Evolutionary conservation across 768 basidiomycete genomes (phyloP).

Genomic region (Xerocomellus chrysenteron): DNA sequence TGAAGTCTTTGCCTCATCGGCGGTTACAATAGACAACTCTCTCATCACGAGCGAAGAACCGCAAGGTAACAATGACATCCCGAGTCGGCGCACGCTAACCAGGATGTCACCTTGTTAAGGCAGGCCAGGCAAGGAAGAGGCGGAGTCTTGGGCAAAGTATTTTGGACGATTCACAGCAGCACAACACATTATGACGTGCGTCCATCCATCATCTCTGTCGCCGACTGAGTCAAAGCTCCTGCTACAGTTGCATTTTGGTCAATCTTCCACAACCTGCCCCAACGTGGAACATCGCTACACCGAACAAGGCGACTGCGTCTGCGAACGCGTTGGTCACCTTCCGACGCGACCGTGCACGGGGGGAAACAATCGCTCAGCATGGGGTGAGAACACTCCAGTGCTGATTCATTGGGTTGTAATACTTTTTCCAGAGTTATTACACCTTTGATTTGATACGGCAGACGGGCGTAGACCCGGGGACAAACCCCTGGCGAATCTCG

Average conservation of each 20-base stretch:
- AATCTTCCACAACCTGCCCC: slow-evolving; percentile 27
- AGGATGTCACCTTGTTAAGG: slow-evolving; percentile 12
- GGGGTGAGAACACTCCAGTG: slow-evolving; percentile 16
- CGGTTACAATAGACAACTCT: slow-evolving; percentile 22
- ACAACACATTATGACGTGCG: slow-evolving; percentile 27
- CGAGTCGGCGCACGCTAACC: neutral
- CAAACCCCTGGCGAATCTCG: slow-evolving; percentile 27
- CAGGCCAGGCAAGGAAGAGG: slow-evolving; percentile 16
- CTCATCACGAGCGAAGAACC: slow-evolving; percentile 23
- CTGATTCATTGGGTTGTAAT: neutral
- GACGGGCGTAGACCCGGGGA: slow-evolving; percentile 5
- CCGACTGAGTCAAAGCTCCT: neutral
- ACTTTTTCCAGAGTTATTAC: slow-evolving; percentile 19
- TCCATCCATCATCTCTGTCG: neutral
- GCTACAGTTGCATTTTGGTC: slow-evolving; percentile 21
- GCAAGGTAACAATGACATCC: slow-evolving; percentile 3
- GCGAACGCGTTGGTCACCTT: slow-evolving; percentile 25
- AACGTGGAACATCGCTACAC: slow-evolving; percentile 21
- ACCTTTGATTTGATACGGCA: slow-evolving; percentile 26
- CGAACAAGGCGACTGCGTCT: slow-evolving; percentile 21
- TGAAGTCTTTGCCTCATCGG: slow-evolving; percentile 27
- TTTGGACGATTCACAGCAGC: slow-evolving; percentile 22
- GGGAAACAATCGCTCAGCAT: slow-evolving; percentile 21
- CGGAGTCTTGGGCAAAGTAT: slow-evolving; percentile 21
- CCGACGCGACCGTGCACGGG: slow-evolving; percentile 25